These are phyloP conservation scores for Ogataea nitratoaversa DNA, from an alignment of 805 yeast genomes.

Conservation along the genomic window DNA sequence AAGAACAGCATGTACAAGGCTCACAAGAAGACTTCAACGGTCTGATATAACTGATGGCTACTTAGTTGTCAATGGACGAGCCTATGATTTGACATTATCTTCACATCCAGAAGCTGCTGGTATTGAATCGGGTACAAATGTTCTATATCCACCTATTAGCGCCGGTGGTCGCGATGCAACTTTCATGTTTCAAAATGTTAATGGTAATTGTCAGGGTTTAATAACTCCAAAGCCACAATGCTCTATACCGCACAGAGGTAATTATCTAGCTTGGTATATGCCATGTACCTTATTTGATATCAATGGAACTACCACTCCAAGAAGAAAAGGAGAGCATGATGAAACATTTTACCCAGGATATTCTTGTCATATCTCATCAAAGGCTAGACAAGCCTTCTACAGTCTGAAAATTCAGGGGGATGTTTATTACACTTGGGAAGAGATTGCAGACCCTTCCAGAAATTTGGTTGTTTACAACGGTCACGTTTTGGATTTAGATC, in stretches of 20 bases:
- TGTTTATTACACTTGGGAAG: constrained; percentile 89
- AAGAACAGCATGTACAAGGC: constrained; percentile 63
- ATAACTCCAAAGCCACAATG: constrained; percentile 67
- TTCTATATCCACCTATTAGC: constrained; percentile 77
- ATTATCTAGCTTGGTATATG: constrained; percentile 88
- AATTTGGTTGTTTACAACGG: constrained; percentile 88
- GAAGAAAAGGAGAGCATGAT: constrained; percentile 40
- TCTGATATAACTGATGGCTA: constrained; percentile 56
- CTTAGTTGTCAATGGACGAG: constrained; percentile 77
- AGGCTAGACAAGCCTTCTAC: constrained; percentile 69
- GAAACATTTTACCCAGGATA: constrained; percentile 70
- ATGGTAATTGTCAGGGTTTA: constrained; percentile 80
- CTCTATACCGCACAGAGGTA: constrained; percentile 63
- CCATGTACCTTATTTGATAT: constrained; percentile 74
- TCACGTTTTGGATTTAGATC: constrained; percentile 74
- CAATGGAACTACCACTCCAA: constrained; percentile 69
- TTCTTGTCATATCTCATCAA: constrained; percentile 81
- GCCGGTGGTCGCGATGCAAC: constrained; percentile 89
- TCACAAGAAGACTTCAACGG: constrained; percentile 47
- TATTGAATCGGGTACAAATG: constrained; percentile 60
- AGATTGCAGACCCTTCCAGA: constrained; percentile 61
- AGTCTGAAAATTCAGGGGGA: constrained; percentile 58
- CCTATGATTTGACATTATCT: constrained; percentile 66
- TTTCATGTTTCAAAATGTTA: constrained; percentile 84
- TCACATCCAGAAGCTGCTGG: constrained; percentile 82